Evolutionary conservation across 495 filamentous ascomycete species (phyloP).

Genomic region (Neurospora sp.): DNA sequence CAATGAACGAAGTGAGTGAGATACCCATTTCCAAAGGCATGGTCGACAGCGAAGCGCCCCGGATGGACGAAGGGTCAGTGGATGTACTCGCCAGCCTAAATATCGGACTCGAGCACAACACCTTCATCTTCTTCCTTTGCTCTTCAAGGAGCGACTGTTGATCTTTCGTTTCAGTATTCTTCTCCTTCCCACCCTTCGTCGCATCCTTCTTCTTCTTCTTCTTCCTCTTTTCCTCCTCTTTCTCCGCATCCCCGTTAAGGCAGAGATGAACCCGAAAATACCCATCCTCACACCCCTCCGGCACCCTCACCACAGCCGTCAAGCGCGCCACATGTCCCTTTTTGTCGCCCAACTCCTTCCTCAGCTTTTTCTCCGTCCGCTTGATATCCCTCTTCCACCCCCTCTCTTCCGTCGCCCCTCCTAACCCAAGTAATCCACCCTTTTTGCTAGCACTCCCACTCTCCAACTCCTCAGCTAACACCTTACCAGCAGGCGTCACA

Average conservation of each 20-base stretch:
- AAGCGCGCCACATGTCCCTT: slow-evolving; percentile 45
- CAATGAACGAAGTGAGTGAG: slow-evolving; percentile 44
- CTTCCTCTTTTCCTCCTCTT: neutral
- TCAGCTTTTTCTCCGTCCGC: slow-evolving; percentile 43
- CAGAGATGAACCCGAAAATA: slow-evolving; percentile 58
- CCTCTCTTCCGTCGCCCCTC: slow-evolving; percentile 28
- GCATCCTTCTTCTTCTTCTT: neutral
- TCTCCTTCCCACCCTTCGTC: neutral
- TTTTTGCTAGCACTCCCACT: slow-evolving; percentile 20
- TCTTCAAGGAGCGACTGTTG: accelerated
- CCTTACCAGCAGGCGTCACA: slow-evolving; percentile 47
- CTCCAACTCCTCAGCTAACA: slow-evolving; percentile 33
- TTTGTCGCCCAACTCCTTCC: slow-evolving; percentile 26
- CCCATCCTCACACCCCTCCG: slow-evolving; percentile 50
- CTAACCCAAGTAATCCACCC: neutral
- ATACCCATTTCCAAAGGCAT: slow-evolving; percentile 55
- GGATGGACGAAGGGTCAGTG: slow-evolving; percentile 40
- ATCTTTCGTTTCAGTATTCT: neutral
- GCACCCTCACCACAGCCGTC: slow-evolving; percentile 53
- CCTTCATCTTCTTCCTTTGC: slow-evolving; percentile 27
- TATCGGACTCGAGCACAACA: slow-evolving; percentile 51
- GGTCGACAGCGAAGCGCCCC: slow-evolving; percentile 53
- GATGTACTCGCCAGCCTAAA: slow-evolving; percentile 56
- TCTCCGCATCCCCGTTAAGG: slow-evolving; percentile 29
- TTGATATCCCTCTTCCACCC: slow-evolving; percentile 58